phyloP scores from a whole-genome alignment of 2,329 filamentous ascomycete species.

The Fusarium secorum region DNA sequence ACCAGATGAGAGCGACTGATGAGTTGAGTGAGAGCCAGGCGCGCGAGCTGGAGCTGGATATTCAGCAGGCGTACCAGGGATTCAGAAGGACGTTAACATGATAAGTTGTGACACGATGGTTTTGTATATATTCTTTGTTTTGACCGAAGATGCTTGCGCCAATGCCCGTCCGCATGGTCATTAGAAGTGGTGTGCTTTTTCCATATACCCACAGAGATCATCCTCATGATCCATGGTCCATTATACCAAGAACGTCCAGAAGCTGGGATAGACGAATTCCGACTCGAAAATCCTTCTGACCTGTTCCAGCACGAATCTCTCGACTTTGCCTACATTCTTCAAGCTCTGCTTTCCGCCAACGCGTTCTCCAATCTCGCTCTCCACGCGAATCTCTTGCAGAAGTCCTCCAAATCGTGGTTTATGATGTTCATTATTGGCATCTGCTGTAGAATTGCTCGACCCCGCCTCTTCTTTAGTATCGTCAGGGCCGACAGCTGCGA shows the following conservation, averaged over 20 bases:
- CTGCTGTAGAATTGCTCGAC: neutral
- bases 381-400: constrained; percentile 91
- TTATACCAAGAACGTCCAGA: constrained; percentile 94
- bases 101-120: constrained; percentile 16
- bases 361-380: constrained; percentile 95
- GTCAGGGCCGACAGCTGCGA: constrained; percentile 70
- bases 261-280: constrained; percentile 97
- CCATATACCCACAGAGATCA: constrained; percentile 36
- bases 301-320: constrained; percentile 95
- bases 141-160: constrained; percentile 18
- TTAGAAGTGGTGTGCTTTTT: constrained; percentile 15
- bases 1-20: constrained; percentile 97
- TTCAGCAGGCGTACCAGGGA: constrained; percentile 91
- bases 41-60: constrained; percentile 88
- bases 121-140: constrained; percentile 9
- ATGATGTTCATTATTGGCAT: constrained; percentile 42
- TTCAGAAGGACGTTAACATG: constrained; percentile 82
- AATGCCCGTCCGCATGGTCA: neutral
- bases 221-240: neutral
- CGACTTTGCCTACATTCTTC: constrained; percentile 98
- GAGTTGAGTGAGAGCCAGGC: constrained; percentile 88
- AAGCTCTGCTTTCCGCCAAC: constrained; percentile 92
- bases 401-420: constrained; percentile 70
- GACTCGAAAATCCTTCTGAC: constrained; percentile 97
- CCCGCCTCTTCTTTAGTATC: constrained; percentile 42